phyloP scores from a whole-genome alignment of 768 basidiomycete genomes.

The Boletus sp. region DNA sequence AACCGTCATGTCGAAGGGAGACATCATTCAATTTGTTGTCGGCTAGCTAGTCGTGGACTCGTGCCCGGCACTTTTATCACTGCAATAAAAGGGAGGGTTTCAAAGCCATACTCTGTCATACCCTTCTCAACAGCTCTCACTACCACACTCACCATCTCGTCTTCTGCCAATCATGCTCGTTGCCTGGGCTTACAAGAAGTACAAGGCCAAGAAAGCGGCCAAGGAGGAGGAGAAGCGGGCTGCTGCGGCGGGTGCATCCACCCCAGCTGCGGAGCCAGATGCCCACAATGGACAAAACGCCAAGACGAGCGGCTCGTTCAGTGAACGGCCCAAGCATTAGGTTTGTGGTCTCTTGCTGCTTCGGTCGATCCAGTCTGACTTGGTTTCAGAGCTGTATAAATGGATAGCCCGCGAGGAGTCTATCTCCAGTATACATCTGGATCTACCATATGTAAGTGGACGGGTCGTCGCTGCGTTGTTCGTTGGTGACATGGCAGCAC shows the following conservation, averaged over 20 bases:
- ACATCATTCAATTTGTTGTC: not conserved
- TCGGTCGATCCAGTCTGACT: not conserved
- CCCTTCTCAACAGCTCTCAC: not conserved
- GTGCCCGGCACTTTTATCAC: not conserved
- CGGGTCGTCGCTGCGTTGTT: not conserved
- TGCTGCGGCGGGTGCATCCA: not conserved
- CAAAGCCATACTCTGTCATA: not conserved
- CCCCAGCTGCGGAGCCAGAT: not conserved
- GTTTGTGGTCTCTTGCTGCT: conserved; percentile 5
- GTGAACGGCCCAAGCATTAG: conserved; percentile 3
- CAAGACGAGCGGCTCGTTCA: not conserved
- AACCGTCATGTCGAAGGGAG: not conserved
- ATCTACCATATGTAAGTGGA: conserved; percentile 9
- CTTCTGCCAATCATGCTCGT: conserved; percentile 11
- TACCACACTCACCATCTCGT: not conserved
- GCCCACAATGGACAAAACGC: not conserved
- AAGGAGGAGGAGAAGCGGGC: conserved; percentile 14
- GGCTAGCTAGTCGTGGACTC: not conserved
- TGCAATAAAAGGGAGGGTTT: conserved; percentile 7
- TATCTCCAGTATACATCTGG: not conserved
- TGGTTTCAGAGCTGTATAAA: not conserved
- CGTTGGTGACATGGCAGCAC: conserved; percentile 8
- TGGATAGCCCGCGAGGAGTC: not conserved
- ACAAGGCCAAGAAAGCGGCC: conserved; percentile 22
- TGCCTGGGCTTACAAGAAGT: conserved; percentile 20